Percentiles rank a stretch among this genome's conserved stretches.
phyloP scores from a whole-genome alignment of 257 asterid genomes.

The Ilex asprella region DNA sequence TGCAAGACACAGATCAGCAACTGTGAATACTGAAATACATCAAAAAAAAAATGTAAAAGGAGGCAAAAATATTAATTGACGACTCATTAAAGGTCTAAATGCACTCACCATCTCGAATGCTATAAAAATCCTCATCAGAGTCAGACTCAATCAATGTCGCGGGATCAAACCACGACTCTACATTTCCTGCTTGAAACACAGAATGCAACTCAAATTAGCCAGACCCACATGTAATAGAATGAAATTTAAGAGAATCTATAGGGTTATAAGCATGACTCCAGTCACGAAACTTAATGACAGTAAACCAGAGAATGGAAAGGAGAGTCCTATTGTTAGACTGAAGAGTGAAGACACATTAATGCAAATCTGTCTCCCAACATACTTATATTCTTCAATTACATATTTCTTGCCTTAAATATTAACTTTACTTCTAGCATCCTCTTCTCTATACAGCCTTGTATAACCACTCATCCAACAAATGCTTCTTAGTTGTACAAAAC shows the following conservation, averaged over 20 bases:
- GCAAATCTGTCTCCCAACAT: not conserved
- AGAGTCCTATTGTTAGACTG: not conserved
- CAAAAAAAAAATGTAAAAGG: not conserved
- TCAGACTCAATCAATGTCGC: conserved; percentile 63
- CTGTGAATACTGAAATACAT: not conserved
- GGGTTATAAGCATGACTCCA: not conserved
- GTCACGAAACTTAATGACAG: not conserved
- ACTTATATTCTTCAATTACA: too few species aligned
- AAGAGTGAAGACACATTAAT: not conserved
- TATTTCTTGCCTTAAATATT: too few species aligned
- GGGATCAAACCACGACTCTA: conserved; percentile 79
- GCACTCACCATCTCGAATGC: conserved; percentile 82
- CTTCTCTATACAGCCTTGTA: too few species aligned
- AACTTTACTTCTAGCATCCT: too few species aligned
- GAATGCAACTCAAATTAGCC: conserved; percentile 1
- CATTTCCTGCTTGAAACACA: conserved; percentile 41
- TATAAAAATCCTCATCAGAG: conserved; percentile 80
- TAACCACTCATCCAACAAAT: too few species aligned
- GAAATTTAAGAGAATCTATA: not conserved
- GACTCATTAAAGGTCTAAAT: not conserved
- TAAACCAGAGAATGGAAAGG: not conserved
- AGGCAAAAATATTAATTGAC: not conserved
- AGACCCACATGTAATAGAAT: not conserved
- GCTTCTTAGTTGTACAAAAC: too few species aligned
- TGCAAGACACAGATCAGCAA: not conserved